Conservation (phyloP, 2,329 filamentous ascomycete species). For the Tolypocladium sp. region DNA sequence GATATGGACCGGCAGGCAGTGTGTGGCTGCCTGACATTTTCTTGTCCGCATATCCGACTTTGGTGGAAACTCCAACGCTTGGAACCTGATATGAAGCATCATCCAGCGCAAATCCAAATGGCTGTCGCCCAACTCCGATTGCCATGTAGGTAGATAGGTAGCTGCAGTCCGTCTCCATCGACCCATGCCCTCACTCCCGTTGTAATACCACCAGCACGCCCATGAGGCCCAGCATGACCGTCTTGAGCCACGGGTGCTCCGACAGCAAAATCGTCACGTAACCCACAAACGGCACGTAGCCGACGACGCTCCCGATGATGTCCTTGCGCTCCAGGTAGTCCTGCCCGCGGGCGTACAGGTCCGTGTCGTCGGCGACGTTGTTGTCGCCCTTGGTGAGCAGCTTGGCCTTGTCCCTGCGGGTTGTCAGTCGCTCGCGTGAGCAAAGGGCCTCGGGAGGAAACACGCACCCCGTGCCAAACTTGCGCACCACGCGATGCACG, state of each 20-base stretch:
- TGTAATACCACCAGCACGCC: conserved; percentile 88
- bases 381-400: conserved; percentile 97
- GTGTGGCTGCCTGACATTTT: too few relatives aligned
- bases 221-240: conserved; percentile 89
- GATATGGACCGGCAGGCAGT: too few relatives aligned
- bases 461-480: conserved; percentile 50
- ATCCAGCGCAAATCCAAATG: not conserved
- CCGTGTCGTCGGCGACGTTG: conserved; percentile 87
- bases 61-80: not conserved
- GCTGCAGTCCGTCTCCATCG: not conserved
- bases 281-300: conserved; percentile 87
- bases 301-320: conserved; percentile 87
- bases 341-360: conserved; percentile 74
- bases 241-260: conserved; percentile 96
- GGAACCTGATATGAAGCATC: not conserved
- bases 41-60: too few relatives aligned
- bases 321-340: conserved; percentile 80
- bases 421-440: conserved; percentile 2
- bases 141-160: not conserved
- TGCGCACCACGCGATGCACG: conserved; percentile 83
- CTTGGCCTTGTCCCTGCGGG: conserved; percentile 44
- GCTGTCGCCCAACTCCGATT: not conserved
- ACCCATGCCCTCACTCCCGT: conserved; percentile 52
- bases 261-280: conserved; percentile 95
- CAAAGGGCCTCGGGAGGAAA: too few relatives aligned